These are phyloP conservation scores for Salix brachista DNA, from an alignment of 345 rosid species.

Conservation along the genomic window DNA sequence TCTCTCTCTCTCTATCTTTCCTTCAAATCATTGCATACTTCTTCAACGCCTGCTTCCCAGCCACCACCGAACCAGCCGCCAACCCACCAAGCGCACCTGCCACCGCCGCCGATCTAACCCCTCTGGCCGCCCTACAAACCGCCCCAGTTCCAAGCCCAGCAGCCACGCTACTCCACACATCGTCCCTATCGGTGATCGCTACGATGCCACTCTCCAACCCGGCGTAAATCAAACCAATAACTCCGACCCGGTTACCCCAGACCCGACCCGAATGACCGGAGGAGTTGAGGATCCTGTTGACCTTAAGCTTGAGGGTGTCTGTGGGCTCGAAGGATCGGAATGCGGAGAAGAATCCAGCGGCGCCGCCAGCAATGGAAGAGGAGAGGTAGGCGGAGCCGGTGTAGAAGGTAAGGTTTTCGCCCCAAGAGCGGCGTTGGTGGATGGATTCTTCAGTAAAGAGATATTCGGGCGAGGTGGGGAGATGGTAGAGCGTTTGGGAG, in stretches of 20 bases:
- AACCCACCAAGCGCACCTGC: slow-evolving; percentile 91
- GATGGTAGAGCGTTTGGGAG: slow-evolving; percentile 58
- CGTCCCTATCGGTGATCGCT: slow-evolving; percentile 60
- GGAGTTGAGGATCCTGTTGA: slow-evolving; percentile 68
- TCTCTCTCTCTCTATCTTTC: not conserved
- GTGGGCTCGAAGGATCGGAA: slow-evolving; percentile 60
- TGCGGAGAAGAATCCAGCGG: slow-evolving; percentile 49
- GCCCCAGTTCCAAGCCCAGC: slow-evolving; percentile 95
- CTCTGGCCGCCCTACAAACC: slow-evolving; percentile 79
- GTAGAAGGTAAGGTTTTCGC: slow-evolving; percentile 91
- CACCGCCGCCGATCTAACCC: slow-evolving; percentile 88
- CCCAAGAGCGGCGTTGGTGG: slow-evolving; percentile 94
- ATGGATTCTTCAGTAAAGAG: slow-evolving; percentile 86
- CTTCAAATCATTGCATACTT: slow-evolving; percentile 72
- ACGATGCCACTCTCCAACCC: slow-evolving; percentile 74
- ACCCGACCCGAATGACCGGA: slow-evolving; percentile 72
- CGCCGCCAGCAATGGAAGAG: slow-evolving; percentile 61
- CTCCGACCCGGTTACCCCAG: slow-evolving; percentile 80
- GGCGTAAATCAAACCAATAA: slow-evolving; percentile 75
- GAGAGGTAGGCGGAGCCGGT: slow-evolving; percentile 79
- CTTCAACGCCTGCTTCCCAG: slow-evolving; percentile 72
- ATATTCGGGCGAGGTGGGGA: slow-evolving; percentile 87
- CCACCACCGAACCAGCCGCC: slow-evolving; percentile 74
- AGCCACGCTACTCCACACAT: slow-evolving; percentile 83
- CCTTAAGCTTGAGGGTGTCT: slow-evolving; percentile 77